Percentiles rank a stretch among this genome's conserved stretches.
Conservation (phyloP, 2,329 filamentous ascomycete species). For the Fusarium aywerte region DNA sequence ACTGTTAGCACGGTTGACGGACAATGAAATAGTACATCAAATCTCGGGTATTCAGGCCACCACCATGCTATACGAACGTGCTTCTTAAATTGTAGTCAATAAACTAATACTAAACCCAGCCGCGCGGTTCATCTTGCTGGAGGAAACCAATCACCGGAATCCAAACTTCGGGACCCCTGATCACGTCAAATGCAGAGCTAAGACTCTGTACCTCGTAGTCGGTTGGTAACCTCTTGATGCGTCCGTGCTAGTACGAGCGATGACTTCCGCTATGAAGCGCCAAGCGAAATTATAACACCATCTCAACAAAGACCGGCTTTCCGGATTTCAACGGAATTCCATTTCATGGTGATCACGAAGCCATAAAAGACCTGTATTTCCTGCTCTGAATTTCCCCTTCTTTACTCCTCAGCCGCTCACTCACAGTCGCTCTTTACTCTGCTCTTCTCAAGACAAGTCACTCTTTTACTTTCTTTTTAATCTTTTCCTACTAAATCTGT, state of each 20-base stretch:
- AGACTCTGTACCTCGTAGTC: too few relatives aligned
- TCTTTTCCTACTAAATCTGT: background rate
- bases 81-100: background rate
- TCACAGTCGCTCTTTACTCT: constrained; percentile 15
- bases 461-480: background rate
- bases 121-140: background rate
- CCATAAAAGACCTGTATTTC: constrained; percentile 19
- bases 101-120: background rate
- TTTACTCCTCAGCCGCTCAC: constrained; percentile 26
- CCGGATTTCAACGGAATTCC: background rate
- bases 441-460: constrained; percentile 4
- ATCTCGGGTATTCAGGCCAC: background rate
- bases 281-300: constrained; percentile 6
- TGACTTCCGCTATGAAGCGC: background rate
- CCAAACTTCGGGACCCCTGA: background rate
- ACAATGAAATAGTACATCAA: background rate
- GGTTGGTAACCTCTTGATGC: background rate
- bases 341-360: background rate
- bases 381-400: background rate
- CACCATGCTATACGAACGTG: background rate
- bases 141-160: background rate
- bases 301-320: background rate
- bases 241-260: background rate
- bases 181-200: background rate
- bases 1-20: too few relatives aligned